phyloP scores from a whole-genome alignment of 768 basidiomycete species.

The Tricholoma matsutake region DNA sequence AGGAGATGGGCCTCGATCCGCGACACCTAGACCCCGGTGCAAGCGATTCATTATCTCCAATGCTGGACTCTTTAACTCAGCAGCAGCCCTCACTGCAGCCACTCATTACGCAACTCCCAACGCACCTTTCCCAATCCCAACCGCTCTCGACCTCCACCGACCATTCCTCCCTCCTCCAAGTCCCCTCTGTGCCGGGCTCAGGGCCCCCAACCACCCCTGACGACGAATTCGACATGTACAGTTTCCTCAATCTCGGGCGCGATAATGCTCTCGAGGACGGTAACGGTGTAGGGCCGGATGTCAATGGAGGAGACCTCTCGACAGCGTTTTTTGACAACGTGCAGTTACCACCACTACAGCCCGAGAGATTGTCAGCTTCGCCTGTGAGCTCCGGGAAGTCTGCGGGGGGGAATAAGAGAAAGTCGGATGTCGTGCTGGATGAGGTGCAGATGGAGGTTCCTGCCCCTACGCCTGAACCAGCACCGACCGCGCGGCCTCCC shows the following conservation, averaged over 20 bases:
- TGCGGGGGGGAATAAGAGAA: background rate
- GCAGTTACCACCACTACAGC: background rate
- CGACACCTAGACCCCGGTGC: constrained; percentile 3
- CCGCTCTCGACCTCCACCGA: background rate
- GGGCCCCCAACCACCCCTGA: background rate
- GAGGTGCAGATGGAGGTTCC: background rate
- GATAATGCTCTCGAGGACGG: background rate
- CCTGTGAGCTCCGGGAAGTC: background rate
- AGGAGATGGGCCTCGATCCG: constrained; percentile 12
- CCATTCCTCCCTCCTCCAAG: background rate
- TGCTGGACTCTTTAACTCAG: background rate
- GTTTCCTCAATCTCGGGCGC: background rate
- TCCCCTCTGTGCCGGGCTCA: background rate
- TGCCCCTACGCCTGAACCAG: background rate
- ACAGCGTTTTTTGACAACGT: constrained; percentile 3
- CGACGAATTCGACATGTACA: background rate
- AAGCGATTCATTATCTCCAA: constrained; percentile 4
- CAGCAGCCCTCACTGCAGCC: background rate
- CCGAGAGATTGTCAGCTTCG: background rate
- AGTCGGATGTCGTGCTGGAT: background rate
- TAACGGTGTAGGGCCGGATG: background rate
- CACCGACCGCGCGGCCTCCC: background rate
- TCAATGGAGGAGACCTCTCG: background rate
- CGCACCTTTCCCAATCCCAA: background rate
- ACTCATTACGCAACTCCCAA: background rate